Evolutionary conservation across 768 basidiomycete genomes (phyloP).

Genomic region (Phylloporus rhodoxanthus): DNA sequence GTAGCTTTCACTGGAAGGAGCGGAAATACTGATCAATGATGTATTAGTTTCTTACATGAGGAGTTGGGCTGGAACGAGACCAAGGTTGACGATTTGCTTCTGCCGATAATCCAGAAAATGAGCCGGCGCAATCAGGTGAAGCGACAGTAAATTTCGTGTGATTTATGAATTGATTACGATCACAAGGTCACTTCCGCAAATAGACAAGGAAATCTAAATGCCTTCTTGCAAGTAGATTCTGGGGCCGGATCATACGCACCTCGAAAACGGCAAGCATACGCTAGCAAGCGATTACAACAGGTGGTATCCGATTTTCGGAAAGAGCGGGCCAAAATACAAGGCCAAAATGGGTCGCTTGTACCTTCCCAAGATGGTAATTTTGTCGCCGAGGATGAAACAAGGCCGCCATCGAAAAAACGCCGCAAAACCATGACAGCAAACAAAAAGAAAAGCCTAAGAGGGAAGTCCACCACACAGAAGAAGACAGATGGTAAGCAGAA

Average conservation of each 20-base stretch:
- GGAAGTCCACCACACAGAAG: constrained; percentile 2
- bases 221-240: constrained; percentile 65
- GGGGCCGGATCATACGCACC: constrained; percentile 72
- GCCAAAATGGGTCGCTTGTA: constrained; percentile 7
- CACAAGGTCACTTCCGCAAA: constrained; percentile 56
- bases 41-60: constrained; percentile 56
- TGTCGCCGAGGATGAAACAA: constrained; percentile 23
- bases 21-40: constrained; percentile 10
- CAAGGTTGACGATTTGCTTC: constrained; percentile 86
- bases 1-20: constrained; percentile 21
- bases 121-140: constrained; percentile 70
- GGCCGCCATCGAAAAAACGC: constrained; percentile 29
- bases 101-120: constrained; percentile 89
- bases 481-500: background rate
- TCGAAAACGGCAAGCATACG: constrained; percentile 72
- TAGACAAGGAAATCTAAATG: constrained; percentile 69
- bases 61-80: constrained; percentile 77
- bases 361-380: constrained; percentile 26
- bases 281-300: constrained; percentile 82
- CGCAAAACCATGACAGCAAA: constrained; percentile 18
- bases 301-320: constrained; percentile 79
- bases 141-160: background rate
- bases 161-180: constrained; percentile 1
- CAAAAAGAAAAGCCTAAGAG: constrained; percentile 6
- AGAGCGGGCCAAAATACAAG: constrained; percentile 23